Evolutionary conservation across 2,329 filamentous ascomycete species (phyloP).

Genomic region (Botrytis deweyae): DNA sequence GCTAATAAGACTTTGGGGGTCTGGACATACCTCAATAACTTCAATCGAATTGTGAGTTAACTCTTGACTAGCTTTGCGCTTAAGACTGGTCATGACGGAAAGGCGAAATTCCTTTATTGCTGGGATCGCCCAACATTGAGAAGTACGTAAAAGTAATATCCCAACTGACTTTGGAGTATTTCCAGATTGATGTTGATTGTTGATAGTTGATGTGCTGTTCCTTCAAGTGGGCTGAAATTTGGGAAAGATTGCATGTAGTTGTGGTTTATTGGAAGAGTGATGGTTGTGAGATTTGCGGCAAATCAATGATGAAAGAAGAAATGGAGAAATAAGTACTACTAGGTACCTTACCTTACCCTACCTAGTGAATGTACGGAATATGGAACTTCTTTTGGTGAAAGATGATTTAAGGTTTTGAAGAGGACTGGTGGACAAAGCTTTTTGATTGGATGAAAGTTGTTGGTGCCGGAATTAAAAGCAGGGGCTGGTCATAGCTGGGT

Average conservation of each 20-base stretch:
- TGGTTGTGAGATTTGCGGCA: constrained; percentile 2
- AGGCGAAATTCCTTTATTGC: background rate
- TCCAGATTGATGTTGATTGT: background rate
- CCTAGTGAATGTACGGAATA: background rate
- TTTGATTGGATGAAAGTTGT: background rate
- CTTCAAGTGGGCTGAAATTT: background rate
- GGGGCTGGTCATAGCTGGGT: background rate
- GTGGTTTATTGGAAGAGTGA: background rate
- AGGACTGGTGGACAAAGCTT: background rate
- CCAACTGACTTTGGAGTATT: background rate
- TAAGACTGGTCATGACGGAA: constrained; percentile 24
- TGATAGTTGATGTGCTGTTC: constrained; percentile 1
- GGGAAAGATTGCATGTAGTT: background rate
- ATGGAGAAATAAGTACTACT: background rate
- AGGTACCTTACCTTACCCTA: background rate
- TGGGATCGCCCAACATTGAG: constrained; percentile 16
- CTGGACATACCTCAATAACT: constrained; percentile 24
- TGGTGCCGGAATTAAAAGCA: background rate
- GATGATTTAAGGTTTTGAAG: constrained; percentile 10
- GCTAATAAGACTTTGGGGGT: background rate
- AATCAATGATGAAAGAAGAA: constrained; percentile 21
- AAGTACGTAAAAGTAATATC: background rate
- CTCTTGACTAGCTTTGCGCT: constrained; percentile 33
- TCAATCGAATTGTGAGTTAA: constrained; percentile 27
- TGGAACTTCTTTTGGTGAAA: background rate